Evolutionary conservation across 768 basidiomycete genomes (phyloP).

Genomic region (Agaricus subrufescens): DNA sequence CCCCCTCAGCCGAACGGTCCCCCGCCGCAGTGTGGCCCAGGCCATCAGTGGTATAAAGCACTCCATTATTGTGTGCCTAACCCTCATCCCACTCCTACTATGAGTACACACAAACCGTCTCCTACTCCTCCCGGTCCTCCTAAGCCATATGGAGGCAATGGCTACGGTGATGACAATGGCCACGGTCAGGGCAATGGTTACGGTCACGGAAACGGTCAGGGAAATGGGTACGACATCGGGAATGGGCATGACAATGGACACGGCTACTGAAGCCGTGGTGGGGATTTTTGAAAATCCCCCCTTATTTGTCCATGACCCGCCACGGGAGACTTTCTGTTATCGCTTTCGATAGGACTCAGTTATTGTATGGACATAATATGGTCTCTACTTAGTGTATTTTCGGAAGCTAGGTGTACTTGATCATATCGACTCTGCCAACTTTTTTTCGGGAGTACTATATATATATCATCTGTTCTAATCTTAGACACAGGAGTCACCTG

Average conservation of each 20-base stretch:
- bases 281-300: not conserved
- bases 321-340: not conserved
- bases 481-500: not conserved
- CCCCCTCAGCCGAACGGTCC: conserved; percentile 34
- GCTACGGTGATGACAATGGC: not conserved
- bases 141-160: not conserved
- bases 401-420: too few relatives aligned
- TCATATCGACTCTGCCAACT: too few relatives aligned
- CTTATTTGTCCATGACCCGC: not conserved
- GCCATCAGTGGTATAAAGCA: conserved; percentile 41
- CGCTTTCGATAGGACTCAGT: not conserved
- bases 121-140: conserved; percentile 17
- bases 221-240: too few relatives aligned
- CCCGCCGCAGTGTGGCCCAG: conserved; percentile 44
- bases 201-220: conserved; percentile 13
- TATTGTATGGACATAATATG: conserved; percentile 11
- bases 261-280: not conserved
- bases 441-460: not conserved
- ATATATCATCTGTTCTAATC: not conserved
- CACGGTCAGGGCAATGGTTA: conserved; percentile 2
- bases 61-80: conserved; percentile 37
- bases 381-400: not conserved
- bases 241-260: too few relatives aligned
- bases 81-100: conserved; percentile 26
- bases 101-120: conserved; percentile 4